phyloP scores from a whole-genome alignment of 768 basidiomycete genomes.

The Termitomyces sp. region DNA sequence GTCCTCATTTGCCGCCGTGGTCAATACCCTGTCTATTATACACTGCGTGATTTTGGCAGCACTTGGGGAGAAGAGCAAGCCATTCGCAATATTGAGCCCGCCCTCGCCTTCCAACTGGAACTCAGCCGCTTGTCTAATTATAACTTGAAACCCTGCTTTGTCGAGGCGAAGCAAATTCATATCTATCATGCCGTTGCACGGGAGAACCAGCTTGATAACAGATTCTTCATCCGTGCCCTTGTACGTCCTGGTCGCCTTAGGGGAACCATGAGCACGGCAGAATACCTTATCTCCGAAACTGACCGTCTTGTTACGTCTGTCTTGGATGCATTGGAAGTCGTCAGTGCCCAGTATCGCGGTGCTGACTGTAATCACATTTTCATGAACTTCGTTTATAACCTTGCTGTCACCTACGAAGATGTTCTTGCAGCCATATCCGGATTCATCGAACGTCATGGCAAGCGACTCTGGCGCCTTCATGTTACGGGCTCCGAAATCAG shows the following conservation, averaged over 20 bases:
- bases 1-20: slow-evolving; percentile 88
- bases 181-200: slow-evolving; percentile 94
- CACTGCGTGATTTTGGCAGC: slow-evolving; percentile 68
- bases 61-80: slow-evolving; percentile 92
- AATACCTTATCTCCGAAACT: slow-evolving; percentile 98
- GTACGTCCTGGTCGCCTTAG: slow-evolving; percentile 93
- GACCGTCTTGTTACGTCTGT: slow-evolving; percentile 93
- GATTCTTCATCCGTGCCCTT: slow-evolving; percentile 97
- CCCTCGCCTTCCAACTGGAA: slow-evolving; percentile 96
- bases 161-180: slow-evolving; percentile 96
- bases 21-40: slow-evolving; percentile 93
- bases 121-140: slow-evolving; percentile 95
- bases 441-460: slow-evolving; percentile 98
- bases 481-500: slow-evolving; percentile 98
- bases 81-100: slow-evolving; percentile 97
- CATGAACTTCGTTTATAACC: slow-evolving; percentile 98
- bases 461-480: slow-evolving; percentile 95
- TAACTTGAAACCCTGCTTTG: slow-evolving; percentile 92
- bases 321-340: slow-evolving; percentile 92
- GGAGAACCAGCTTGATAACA: slow-evolving; percentile 95
- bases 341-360: slow-evolving; percentile 82
- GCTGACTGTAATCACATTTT: slow-evolving; percentile 99
- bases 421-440: slow-evolving; percentile 97
- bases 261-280: slow-evolving; percentile 89
- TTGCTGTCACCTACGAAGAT: slow-evolving; percentile 93